These are phyloP conservation scores for Oryza officinalis DNA, from an alignment of 176 grass and related monocot genomes.

Conservation along the genomic window DNA sequence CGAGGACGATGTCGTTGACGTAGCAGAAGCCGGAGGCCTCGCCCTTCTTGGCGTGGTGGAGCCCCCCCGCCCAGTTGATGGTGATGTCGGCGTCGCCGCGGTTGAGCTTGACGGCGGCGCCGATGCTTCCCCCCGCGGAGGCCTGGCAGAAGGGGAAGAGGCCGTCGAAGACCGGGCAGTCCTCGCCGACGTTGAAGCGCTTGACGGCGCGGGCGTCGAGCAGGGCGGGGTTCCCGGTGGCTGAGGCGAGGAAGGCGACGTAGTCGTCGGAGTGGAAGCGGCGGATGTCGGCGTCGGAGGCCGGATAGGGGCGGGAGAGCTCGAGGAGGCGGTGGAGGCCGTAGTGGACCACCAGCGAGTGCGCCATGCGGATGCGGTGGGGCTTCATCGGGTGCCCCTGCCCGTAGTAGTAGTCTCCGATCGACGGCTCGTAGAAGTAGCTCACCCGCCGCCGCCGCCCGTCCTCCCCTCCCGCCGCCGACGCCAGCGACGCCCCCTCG, in stretches of 20 bases:
- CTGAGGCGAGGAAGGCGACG: constrained; percentile 66
- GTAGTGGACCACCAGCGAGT: constrained; percentile 88
- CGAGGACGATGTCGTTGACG: constrained; percentile 86
- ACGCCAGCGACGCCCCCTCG: constrained; percentile 69
- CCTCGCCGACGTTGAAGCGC: constrained; percentile 88
- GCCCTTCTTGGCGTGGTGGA: constrained; percentile 88
- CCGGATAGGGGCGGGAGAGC: constrained; percentile 61
- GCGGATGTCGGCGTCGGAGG: constrained; percentile 67
- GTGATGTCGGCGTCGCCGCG: constrained; percentile 80
- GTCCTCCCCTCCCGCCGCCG: constrained; percentile 50
- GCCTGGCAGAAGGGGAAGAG: constrained; percentile 87
- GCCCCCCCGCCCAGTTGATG: constrained; percentile 87
- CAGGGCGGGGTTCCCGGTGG: constrained; percentile 35
- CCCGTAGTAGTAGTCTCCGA: constrained; percentile 95
- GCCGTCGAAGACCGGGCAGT: constrained; percentile 89
- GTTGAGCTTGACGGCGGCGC: constrained; percentile 87
- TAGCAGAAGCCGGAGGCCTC: constrained; percentile 93
- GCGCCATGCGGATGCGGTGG: constrained; percentile 93
- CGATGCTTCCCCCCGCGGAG: constrained; percentile 75
- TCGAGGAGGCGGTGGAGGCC: constrained; percentile 84
- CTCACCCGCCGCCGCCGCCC: constrained; percentile 61
- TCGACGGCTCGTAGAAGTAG: constrained; percentile 95
- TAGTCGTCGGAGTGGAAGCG: constrained; percentile 88
- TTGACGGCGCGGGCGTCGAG: constrained; percentile 49
- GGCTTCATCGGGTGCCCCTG: constrained; percentile 97